These are phyloP conservation scores for Cordyceps tenuipes DNA, from an alignment of 2,329 filamentous ascomycete species.

Conservation along the genomic window DNA sequence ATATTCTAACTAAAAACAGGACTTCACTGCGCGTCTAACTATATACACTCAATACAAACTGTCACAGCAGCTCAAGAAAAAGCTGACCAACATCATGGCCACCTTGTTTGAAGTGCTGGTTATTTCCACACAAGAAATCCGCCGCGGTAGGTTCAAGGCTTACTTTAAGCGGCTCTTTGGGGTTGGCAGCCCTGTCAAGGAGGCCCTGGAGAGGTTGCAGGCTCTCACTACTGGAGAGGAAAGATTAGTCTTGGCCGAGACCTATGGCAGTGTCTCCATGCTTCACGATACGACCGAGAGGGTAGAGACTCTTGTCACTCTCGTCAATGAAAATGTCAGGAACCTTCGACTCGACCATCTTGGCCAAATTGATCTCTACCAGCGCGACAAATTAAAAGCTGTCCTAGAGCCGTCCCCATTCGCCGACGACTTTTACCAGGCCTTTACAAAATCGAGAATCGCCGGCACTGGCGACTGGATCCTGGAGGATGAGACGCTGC, in stretches of 20 bases:
- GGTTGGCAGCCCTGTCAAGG: constrained; percentile 31
- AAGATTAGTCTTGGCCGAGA: constrained; percentile 36
- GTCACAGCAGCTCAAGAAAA: constrained; percentile 29
- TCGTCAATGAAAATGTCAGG: constrained; percentile 28
- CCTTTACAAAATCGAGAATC: constrained; percentile 32
- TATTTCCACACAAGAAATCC: constrained; percentile 33
- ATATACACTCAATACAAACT: constrained; percentile 32
- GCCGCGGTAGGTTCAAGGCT: constrained; percentile 32
- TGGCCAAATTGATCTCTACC: constrained; percentile 24
- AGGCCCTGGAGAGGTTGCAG: constrained; percentile 31
- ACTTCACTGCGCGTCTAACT: constrained; percentile 34
- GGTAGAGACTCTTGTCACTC: constrained; percentile 25
- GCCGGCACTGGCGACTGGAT: constrained; percentile 39
- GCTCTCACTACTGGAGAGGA: constrained; percentile 34
- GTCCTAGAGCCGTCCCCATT: constrained; percentile 35
- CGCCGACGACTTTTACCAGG: constrained; percentile 33
- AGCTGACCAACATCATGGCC: constrained; percentile 34
- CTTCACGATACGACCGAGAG: constrained; percentile 29
- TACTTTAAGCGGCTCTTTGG: constrained; percentile 33
- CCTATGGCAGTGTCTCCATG: constrained; percentile 28
- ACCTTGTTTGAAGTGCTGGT: constrained; percentile 38
- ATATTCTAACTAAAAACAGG: constrained; percentile 18
- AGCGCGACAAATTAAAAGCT: constrained; percentile 30
- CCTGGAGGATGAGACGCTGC: constrained; percentile 29
- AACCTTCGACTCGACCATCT: constrained; percentile 27